phyloP scores from a whole-genome alignment of 768 basidiomycete genomes.

The Auricularia cornea region DNA sequence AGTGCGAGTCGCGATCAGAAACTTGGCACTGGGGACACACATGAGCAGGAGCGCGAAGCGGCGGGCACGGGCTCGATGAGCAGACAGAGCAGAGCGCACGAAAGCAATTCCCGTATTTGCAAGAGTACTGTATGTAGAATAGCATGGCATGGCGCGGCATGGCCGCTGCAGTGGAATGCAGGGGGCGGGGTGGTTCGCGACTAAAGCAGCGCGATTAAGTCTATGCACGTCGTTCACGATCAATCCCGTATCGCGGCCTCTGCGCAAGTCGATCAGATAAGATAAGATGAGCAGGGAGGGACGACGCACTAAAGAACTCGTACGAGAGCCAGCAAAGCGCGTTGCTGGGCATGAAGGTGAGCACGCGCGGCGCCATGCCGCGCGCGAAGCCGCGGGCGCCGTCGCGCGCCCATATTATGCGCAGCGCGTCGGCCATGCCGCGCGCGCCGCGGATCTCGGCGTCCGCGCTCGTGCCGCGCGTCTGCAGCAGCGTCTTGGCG shows the following conservation, averaged over 20 bases:
- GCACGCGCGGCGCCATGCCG: constrained; percentile 82
- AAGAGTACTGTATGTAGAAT: background rate
- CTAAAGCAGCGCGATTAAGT: background rate
- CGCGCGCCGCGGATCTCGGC: constrained; percentile 71
- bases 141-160: background rate
- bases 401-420: constrained; percentile 80
- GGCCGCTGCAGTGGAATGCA: background rate
- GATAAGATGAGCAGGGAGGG: background rate
- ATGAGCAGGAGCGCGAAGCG: too few relatives aligned
- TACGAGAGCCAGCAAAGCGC: constrained; percentile 97
- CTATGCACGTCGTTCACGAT: background rate
- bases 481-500: constrained; percentile 94
- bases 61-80: too few relatives aligned
- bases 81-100: too few relatives aligned
- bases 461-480: constrained; percentile 83
- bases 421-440: constrained; percentile 82
- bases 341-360: constrained; percentile 95
- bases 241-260: constrained; percentile 52
- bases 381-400: constrained; percentile 79
- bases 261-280: constrained; percentile 23
- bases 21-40: too few relatives aligned
- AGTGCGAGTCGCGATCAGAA: too few relatives aligned
- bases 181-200: background rate
- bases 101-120: too few relatives aligned
- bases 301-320: constrained; percentile 90